Percentiles rank a stretch among this genome's conserved stretches.
phyloP scores from a whole-genome alignment of 169 alveolate species.

The Cryptosporidium felis region DNA sequence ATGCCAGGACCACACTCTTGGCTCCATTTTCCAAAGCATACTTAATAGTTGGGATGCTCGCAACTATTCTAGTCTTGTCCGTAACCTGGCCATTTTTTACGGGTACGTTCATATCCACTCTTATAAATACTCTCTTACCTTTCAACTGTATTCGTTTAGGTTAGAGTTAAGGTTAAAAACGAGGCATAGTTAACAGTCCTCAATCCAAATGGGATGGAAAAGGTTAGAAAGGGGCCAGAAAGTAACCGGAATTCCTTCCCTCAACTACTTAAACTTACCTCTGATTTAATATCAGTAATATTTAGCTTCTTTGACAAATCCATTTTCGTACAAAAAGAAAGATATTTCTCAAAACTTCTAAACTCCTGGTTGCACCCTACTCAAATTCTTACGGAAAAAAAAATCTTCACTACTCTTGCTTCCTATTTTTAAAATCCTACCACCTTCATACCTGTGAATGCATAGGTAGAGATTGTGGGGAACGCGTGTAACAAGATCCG shows the following conservation, averaged over 20 bases:
- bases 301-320: slow-evolving; percentile 61
- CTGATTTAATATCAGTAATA: slow-evolving; percentile 49
- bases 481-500: not conserved
- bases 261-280: slow-evolving; percentile 35
- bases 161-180: no score
- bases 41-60: slow-evolving; percentile 94
- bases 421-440: not conserved
- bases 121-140: slow-evolving; percentile 92
- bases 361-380: not conserved
- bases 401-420: not conserved
- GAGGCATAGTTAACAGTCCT: no score
- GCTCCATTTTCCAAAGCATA: slow-evolving; percentile 90
- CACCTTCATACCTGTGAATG: not conserved
- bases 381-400: not conserved
- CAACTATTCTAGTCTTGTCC: slow-evolving; percentile 92
- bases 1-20: slow-evolving; percentile 88
- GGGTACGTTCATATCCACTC: slow-evolving; percentile 98
- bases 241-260: no score
- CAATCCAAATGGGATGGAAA: no score
- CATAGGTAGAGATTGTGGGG: not conserved
- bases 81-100: slow-evolving; percentile 88
- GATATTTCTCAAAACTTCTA: not conserved
- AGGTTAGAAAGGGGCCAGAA: no score
- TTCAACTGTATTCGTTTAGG: slow-evolving; percentile 77
- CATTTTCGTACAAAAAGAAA: no score